Evolutionary conservation across 2,329 filamentous ascomycete genomes (phyloP).

Genomic region (Nemania abortiva): DNA sequence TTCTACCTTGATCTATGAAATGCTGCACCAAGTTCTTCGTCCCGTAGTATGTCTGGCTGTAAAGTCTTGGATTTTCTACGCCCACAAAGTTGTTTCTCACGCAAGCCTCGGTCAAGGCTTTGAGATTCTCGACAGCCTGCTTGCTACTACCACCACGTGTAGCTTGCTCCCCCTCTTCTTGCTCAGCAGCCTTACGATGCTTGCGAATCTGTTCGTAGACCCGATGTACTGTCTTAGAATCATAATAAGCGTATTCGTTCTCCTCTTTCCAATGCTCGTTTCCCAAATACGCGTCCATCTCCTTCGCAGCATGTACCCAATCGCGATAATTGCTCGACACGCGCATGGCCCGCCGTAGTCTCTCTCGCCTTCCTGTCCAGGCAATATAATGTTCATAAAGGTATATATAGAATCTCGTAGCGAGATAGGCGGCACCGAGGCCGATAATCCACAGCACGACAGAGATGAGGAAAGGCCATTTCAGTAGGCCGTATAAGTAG

Average conservation of each 20-base stretch:
- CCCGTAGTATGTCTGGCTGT: constrained; percentile 96
- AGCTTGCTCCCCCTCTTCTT: constrained; percentile 57
- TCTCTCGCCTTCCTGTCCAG: constrained; percentile 85
- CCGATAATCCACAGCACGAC: constrained; percentile 85
- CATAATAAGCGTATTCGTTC: constrained; percentile 86
- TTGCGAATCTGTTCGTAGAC: constrained; percentile 81
- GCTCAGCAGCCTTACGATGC: constrained; percentile 70
- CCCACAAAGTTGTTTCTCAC: constrained; percentile 98
- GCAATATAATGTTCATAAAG: constrained; percentile 91
- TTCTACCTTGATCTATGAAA: constrained; percentile 83
- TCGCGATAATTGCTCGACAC: constrained; percentile 80
- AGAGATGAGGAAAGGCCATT: constrained; percentile 88
- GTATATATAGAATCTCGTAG: constrained; percentile 90
- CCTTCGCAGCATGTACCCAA: constrained; percentile 84
- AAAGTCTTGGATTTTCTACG: constrained; percentile 92
- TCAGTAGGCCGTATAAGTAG: constrained; percentile 86
- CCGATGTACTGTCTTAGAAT: constrained; percentile 82
- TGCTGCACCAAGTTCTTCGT: constrained; percentile 95
- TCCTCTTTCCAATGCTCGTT: constrained; percentile 84
- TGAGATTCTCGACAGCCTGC: constrained; percentile 79
- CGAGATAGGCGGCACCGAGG: constrained; percentile 78
- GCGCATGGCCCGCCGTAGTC: constrained; percentile 77
- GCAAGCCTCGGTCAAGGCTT: constrained; percentile 84
- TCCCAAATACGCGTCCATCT: constrained; percentile 83
- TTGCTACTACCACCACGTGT: constrained; percentile 50